phyloP scores from a whole-genome alignment of 179 eudicot species.

The Camellia oleifera region DNA sequence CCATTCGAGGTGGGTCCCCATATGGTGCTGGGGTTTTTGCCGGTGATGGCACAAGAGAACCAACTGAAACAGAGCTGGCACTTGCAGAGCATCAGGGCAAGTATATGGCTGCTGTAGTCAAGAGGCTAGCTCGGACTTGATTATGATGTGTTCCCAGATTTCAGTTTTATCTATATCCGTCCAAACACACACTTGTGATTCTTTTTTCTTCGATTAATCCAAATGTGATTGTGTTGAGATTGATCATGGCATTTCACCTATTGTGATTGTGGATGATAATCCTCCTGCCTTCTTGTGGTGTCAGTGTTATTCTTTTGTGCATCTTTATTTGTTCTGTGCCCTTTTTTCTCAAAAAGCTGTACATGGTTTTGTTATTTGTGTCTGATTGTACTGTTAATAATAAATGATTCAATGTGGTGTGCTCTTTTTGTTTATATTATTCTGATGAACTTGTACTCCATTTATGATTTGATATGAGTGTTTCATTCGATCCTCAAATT shows the following conservation, averaged over 20 bases:
- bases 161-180: neutral
- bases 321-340: neutral
- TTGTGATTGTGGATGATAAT: neutral
- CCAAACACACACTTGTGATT: neutral
- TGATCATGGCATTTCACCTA: neutral
- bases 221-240: neutral
- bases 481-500: too few relatives aligned
- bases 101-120: slow-evolving; percentile 47
- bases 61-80: slow-evolving; percentile 45
- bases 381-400: slow-evolving; percentile 4
- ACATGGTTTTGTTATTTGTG: neutral
- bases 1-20: slow-evolving; percentile 46
- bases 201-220: neutral
- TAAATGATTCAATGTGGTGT: neutral
- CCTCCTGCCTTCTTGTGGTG: neutral
- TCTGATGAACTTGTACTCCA: too few relatives aligned
- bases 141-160: neutral
- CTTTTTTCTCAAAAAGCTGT: neutral
- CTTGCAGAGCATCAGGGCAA: slow-evolving; percentile 59
- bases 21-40: slow-evolving; percentile 55
- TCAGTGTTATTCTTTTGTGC: slow-evolving; percentile 1
- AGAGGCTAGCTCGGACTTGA: slow-evolving; percentile 33
- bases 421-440: neutral
- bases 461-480: too few relatives aligned
- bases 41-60: slow-evolving; percentile 49